Evolutionary conservation across 2,329 filamentous ascomycete species (phyloP).

Genomic region (Pestalotiopsis sp.): DNA sequence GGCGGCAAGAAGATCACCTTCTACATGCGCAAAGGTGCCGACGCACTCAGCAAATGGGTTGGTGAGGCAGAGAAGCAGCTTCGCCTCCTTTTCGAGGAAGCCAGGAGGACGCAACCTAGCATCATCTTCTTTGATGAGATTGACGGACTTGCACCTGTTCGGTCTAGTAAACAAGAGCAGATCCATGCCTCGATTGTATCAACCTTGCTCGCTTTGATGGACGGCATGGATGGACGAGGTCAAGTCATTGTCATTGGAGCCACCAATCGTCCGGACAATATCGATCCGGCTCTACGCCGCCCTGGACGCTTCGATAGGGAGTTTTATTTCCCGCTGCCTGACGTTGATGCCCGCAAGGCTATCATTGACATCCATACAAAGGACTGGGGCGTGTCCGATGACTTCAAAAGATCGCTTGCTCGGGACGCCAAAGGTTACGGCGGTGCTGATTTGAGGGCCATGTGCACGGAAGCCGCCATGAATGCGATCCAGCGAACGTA

Average conservation of each 20-base stretch:
- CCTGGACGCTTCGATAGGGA: conserved; percentile 96
- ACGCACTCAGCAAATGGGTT: conserved; percentile 98
- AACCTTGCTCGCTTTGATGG: conserved; percentile 91
- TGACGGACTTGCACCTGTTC: conserved; percentile 90
- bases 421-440: conserved; percentile 94
- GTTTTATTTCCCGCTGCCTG: conserved; percentile 95
- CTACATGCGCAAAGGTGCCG: conserved; percentile 98
- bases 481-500: conserved; percentile 96
- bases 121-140: conserved; percentile 99
- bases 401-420: conserved; percentile 82
- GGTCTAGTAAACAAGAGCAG: conserved; percentile 97
- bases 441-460: conserved; percentile 88
- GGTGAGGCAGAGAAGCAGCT: conserved; percentile 97
- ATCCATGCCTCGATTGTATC: conserved; percentile 98
- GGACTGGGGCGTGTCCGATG: conserved; percentile 81
- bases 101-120: conserved; percentile 91
- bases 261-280: conserved; percentile 95
- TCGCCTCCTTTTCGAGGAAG: conserved; percentile 91
- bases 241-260: conserved; percentile 98
- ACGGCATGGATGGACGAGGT: conserved; percentile 96
- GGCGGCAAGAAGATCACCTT: conserved; percentile 96
- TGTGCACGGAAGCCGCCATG: conserved; percentile 93
- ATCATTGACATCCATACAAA: conserved; percentile 96
- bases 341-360: conserved; percentile 74
- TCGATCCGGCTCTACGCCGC: conserved; percentile 91